phyloP scores from a whole-genome alignment of 306 rosid genomes.

The Sicyos edulis region DNA sequence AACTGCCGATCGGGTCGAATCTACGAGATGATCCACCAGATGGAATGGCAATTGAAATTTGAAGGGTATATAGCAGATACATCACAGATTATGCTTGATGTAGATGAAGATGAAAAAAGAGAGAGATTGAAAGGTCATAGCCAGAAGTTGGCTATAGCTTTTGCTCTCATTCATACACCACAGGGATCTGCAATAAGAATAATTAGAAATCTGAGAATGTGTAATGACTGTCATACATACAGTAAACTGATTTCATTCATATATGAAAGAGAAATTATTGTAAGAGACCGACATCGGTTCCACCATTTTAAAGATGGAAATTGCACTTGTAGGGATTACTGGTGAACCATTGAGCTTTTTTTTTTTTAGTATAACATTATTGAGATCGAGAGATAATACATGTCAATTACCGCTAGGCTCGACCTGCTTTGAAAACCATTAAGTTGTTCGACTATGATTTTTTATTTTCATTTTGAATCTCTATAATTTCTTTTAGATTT shows the following conservation, averaged over 20 bases:
- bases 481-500: too few species aligned
- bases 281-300: conserved; percentile 62
- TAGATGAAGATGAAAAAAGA: conserved; percentile 73
- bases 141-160: conserved; percentile 81
- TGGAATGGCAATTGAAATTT: conserved; percentile 93
- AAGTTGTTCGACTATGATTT: too few species aligned
- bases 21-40: conserved; percentile 76
- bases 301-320: conserved; percentile 84
- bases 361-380: background rate
- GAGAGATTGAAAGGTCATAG: conserved; percentile 70
- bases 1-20: conserved; percentile 33
- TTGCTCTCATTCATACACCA: conserved; percentile 60
- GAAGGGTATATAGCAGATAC: conserved; percentile 73
- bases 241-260: conserved; percentile 59
- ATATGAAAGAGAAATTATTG: conserved; percentile 56
- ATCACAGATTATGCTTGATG: conserved; percentile 61
- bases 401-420: too few species aligned
- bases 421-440: too few species aligned
- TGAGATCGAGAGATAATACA: too few species aligned
- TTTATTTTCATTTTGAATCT: too few species aligned
- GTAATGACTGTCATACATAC: conserved; percentile 71
- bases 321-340: conserved; percentile 76
- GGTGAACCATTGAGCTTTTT: conserved; percentile 37
- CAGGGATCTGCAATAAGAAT: conserved; percentile 58
- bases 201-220: conserved; percentile 77